Percentiles rank a stretch among this genome's conserved stretches.
phyloP scores from a whole-genome alignment of 441 rosid species.

The Gossypium gossypioides region DNA sequence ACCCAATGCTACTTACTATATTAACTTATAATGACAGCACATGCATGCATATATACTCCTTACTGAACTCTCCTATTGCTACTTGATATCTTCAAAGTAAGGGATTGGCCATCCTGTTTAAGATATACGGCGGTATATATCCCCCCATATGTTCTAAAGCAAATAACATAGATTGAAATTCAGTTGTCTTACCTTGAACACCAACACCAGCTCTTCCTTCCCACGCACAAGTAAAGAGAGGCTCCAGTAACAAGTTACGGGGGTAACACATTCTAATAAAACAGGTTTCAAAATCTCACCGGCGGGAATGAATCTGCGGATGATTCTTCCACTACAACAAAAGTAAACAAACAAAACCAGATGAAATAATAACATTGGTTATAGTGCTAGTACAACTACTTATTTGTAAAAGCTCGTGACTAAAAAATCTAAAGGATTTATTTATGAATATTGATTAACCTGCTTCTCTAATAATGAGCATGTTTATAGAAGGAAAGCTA shows the following conservation, averaged over 20 bases:
- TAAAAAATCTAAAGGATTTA: neutral
- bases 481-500: neutral
- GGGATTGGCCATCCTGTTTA: neutral
- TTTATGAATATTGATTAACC: neutral
- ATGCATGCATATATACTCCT: neutral
- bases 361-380: neutral
- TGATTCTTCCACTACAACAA: slow-evolving; percentile 47
- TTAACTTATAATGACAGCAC: neutral
- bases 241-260: slow-evolving; percentile 79
- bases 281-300: slow-evolving; percentile 70
- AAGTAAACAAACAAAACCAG: slow-evolving; percentile 2
- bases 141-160: neutral
- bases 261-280: slow-evolving; percentile 53
- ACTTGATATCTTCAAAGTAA: neutral
- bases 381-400: neutral
- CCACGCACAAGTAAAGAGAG: slow-evolving; percentile 53
- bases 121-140: neutral
- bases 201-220: slow-evolving; percentile 55
- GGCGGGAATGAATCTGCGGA: slow-evolving; percentile 53
- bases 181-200: slow-evolving; percentile 48
- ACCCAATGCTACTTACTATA: neutral
- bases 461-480: neutral
- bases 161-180: neutral
- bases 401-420: neutral
- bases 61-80: neutral